Evolutionary conservation across 2,329 filamentous ascomycete genomes (phyloP), one percentile per base, ranked within the genome.

Genomic region (Lachnellula suecica): DNA sequence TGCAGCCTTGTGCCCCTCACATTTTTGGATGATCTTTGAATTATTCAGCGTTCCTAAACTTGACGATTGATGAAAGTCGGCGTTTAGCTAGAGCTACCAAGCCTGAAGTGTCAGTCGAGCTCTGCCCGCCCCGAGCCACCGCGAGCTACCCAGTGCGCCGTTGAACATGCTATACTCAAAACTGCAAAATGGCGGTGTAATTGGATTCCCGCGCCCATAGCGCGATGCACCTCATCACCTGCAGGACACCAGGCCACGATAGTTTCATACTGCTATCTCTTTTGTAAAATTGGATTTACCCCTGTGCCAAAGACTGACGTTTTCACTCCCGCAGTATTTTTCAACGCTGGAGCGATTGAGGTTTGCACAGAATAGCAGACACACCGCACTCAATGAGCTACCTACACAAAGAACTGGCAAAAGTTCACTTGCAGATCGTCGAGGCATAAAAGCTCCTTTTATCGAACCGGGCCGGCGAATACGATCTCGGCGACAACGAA

Each of bases 331-430:
- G 37, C 68, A 90, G 82, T 89, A 88, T 72, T 89, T 90, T 72
- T 88, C 86, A 27, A 85, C 82, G 7, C 76, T 87, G 57, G 87
- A 91, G 70, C 81, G 86, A 52, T 76, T 88, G 53, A 82, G 83
- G 62, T 83, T 90, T 66, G 80, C 79, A 46, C 82, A 84, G 62
- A 71, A 71, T 45, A 69, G 72, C 41, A 69, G 67, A 44, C 60
- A 65, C 38, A 62, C 68, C 44, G 60, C 66, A 53, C 53, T 63
- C 54, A 51, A 65, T 58, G 58, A 60, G 44, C 57, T 60, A 44
- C 60, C 64, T 44, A 63, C 64, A 45, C 69, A 60, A 47, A 52
- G 29, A 10, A 49, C 56, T 37, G 53, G 58, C 40, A 63, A 58
- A 45, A 54, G 42, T 29, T 64, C 62, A 22, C 48, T 65, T 17